Evolutionary conservation across 805 yeast genomes (phyloP).

Genomic region (Starmerella kuoi): DNA sequence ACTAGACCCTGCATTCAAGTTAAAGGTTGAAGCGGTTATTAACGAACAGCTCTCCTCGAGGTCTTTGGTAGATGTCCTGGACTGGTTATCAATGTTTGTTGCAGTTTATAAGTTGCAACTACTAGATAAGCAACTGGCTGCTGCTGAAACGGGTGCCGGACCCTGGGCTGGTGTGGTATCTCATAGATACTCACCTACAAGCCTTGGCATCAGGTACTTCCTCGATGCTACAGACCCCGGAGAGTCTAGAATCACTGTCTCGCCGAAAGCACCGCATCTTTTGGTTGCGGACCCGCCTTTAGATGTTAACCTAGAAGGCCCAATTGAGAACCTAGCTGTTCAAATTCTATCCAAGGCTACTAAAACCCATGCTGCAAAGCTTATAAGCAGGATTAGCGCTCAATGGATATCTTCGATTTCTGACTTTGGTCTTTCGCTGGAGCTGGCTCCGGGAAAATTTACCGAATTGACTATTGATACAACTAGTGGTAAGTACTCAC

Average conservation of each 20-base stretch:
- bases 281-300: conserved; percentile 2
- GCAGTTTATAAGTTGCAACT: conserved; percentile 53
- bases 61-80: conserved; percentile 44
- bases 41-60: conserved; percentile 39
- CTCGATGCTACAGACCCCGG: conserved; percentile 24
- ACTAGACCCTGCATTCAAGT: conserved; percentile 24
- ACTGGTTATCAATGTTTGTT: conserved; percentile 45
- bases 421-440: conserved; percentile 8
- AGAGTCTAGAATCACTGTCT: conserved; percentile 3
- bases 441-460: conserved; percentile 9
- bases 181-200: conserved; percentile 42
- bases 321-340: conserved; percentile 2
- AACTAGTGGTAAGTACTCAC: conserved; percentile 19
- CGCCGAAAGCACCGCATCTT: conserved; percentile 5
- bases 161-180: conserved; percentile 51
- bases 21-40: conserved; percentile 42
- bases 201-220: conserved; percentile 57
- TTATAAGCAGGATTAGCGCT: conserved; percentile 9
- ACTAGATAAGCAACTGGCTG: conserved; percentile 45
- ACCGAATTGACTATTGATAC: conserved; percentile 22
- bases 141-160: conserved; percentile 33
- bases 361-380: conserved; percentile 12
- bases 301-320: conserved; percentile 5
- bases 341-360: conserved; percentile 13
- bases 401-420: conserved; percentile 14